Base-by-base conservation (phyloP, 1,284 basidiomycete species). In the Fomitopsis pinicola region DNA sequence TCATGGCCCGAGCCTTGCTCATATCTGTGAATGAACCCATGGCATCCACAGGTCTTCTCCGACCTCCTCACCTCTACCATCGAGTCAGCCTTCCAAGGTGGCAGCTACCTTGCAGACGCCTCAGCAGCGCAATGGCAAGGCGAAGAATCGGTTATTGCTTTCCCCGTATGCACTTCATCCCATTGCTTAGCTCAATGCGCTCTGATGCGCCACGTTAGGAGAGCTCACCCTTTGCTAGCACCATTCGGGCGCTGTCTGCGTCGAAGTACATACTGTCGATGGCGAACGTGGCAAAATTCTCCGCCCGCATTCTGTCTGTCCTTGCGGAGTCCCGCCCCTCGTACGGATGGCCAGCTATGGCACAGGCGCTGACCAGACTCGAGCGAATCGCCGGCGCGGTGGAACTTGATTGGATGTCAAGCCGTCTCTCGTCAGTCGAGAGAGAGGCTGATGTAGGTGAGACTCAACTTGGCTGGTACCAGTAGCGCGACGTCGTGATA, bases 321-420 rank as follows among this genome's bases (percentile, higher is more conserved):
- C 73, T 86, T 28, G 72, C 82, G 4, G 83, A 83, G 30, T 76
- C 77, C 42, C 75, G 74, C 17, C 76, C 82, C 1, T 67, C 70
- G 5, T 76, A 81, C 48, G 84, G 81, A 6, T 76, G 87, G 66
- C 64, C 70, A 7, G 72, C 76, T 0, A 76, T 83, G 52, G 71
- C 76, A 15, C 77, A 79, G 22, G 77, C 77, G 0, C 71, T 84
- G n/a, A 67, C 72, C 19, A 69, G 70, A 17, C 64, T 88, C 7
- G 69, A 75, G n/a, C 60, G 58, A 10, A 67, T 84, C 7, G 71
- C 82, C 10, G 67, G 60, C 6, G 71, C 67, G 8, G 73, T 88
- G 3, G 86, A 88, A 68, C 64, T 63, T 2, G 81, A 81, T 59
- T 91, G 89, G 88, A 69, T 73, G 48, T 64, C 66, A 14, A 82